These are phyloP conservation scores for Fusarium nisikadoi DNA, from an alignment of 2,329 filamentous ascomycete genomes.

Conservation along the genomic window DNA sequence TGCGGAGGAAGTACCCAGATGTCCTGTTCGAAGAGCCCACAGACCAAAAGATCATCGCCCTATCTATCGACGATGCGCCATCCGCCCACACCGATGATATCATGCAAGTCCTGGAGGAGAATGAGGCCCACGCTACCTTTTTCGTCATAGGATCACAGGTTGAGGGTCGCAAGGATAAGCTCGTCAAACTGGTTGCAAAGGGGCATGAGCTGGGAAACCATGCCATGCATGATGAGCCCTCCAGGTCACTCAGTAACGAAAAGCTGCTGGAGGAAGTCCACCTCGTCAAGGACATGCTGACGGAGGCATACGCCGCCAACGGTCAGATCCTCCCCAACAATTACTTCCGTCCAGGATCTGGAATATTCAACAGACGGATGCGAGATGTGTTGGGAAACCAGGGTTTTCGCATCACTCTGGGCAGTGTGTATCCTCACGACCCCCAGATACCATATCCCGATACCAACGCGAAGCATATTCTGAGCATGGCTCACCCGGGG, in stretches of 20 bases:
- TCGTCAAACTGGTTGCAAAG: constrained; percentile 67
- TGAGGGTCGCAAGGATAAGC: constrained; percentile 61
- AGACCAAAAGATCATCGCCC: constrained; percentile 73
- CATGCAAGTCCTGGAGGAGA: constrained; percentile 70
- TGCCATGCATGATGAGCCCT: constrained; percentile 87
- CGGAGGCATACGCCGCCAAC: constrained; percentile 64
- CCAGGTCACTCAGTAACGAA: constrained; percentile 66
- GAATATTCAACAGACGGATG: constrained; percentile 82
- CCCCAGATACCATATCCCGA: constrained; percentile 78
- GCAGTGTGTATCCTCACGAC: constrained; percentile 89
- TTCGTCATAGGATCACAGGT: constrained; percentile 89
- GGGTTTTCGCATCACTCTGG: constrained; percentile 80
- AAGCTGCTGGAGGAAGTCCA: constrained; percentile 72
- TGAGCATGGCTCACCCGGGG: constrained; percentile 82
- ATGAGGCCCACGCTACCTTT: constrained; percentile 81
- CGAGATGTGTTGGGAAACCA: constrained; percentile 66
- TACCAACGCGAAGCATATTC: constrained; percentile 80
- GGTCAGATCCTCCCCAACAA: constrained; percentile 60
- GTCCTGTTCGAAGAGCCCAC: constrained; percentile 78
- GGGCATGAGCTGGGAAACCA: constrained; percentile 86
- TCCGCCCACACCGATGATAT: constrained; percentile 78
- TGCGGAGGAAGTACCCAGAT: constrained; percentile 78
- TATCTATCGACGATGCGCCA: constrained; percentile 90
- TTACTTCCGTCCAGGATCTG: constrained; percentile 86
- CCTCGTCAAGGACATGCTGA: constrained; percentile 70